Base-by-base conservation (phyloP, 768 basidiomycete species). In the Gloeopeniophorella convolvens region DNA sequence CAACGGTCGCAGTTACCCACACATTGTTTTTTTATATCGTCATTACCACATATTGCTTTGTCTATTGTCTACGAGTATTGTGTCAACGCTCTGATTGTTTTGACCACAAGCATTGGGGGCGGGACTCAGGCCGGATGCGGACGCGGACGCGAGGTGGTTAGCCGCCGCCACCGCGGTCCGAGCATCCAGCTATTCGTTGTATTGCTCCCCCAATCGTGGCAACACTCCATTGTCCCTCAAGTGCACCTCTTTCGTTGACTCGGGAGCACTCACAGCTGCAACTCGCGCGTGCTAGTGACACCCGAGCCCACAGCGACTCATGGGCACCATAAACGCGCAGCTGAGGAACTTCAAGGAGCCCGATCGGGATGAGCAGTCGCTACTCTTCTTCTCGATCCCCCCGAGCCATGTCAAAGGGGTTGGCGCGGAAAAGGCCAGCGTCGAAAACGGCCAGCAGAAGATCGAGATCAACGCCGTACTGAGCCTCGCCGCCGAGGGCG, bases 311-410 rank as follows among this genome's bases (percentile, higher is more conserved):
- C 28, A 20, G 52, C 54, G n/a, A n/a, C n/a, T n/a, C 21, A 90
- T 89, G 89, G 73, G 86, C 32, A 85, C 81, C 44, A 91, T 91
- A 63, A 88, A 85, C 41, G 87, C 88, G 20, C 88, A 92, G 56
- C 79, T 96, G 37, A 82, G 92, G 48, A 79, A 88, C 63, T 92
- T 93, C 77, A 89, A 88, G 72, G 92, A 95, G 68, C 90, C 90
- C 39, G 84, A 86, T 6, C 91, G 83, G 68, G 92, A 95, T 48
- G 84, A 95, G 66, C 70, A 84, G 42, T 83, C 84, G 8, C 73
- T 90, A 50, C 78, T 87, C 54, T 93, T 85, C 79, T 95, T 94
- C 72, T 88, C 91, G 18, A 71, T 92, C 41, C 89, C 89, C 18
- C 70, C 80, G 34, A 62, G 45, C 8, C 59, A 59, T 30, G 34